Base-by-base conservation (phyloP, 192 early-diverging fungal genomes). In the Coemansia umbellata region DNA sequence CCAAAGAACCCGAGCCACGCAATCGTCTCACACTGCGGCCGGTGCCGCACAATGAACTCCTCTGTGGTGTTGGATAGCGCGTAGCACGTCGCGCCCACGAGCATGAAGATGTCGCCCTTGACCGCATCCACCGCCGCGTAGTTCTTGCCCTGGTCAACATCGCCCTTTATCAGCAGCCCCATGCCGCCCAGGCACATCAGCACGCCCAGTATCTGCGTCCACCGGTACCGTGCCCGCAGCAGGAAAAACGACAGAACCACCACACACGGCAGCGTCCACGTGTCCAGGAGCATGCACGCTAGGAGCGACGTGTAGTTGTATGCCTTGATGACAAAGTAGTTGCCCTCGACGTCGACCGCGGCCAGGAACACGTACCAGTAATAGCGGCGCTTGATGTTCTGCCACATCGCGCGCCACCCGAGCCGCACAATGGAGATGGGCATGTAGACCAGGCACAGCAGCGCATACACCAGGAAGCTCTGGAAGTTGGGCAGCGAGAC, bases 311-410 rank as follows among this genome's bases (percentile, higher is more conserved):
- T 91, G 57, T 89, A 89, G 53, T 63, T 71, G 50, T 81, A 91
- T 7, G 86, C 82, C 71, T 88, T 89, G 47, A 89, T 83, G 11
- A 86, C 82, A 77, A 91, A 87, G 53, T 85, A 91, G 51, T 91
- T 91, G 58, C 85, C 89, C 63, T 91, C 87, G 2, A 91, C 86
- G 63, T 91, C 89, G 1, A 85, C 81, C 15, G 82, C 36, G n/a
- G 82, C 82, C 49, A 91, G 58, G 4, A 79, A 59, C n/a, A 88
- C 40, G 54, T 80, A 80, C 74, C 74, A 73, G 58, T 60, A 65
- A 37, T 50, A 69, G n/a, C 78, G 61, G 22, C 45, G 50, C 41
- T 35, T 42, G 26, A 80, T 62, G 56, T 73, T 72, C 26, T 39
- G 21, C 74, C 66, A 69, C 33, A 78, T 54, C 31, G 49, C 60